Evolutionary conservation across 2,329 filamentous ascomycete genomes (phyloP).

Genomic region (Paraphaeosphaeria minitans): DNA sequence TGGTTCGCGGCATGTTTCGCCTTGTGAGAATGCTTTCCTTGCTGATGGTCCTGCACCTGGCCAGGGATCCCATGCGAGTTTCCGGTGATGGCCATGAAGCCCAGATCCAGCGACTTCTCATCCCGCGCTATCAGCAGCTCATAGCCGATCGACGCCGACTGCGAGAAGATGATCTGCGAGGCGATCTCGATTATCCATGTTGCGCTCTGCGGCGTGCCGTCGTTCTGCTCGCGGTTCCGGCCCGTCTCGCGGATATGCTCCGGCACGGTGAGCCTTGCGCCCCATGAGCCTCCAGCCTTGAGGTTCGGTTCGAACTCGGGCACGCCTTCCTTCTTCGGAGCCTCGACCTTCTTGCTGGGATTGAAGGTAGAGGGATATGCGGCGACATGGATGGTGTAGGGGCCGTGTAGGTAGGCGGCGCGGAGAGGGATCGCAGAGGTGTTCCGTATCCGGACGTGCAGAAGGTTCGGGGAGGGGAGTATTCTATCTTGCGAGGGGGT

Average conservation of each 20-base stretch:
- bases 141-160: conserved; percentile 83
- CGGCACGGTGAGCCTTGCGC: conserved; percentile 78
- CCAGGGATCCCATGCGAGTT: conserved; percentile 60
- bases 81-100: conserved; percentile 61
- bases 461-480: conserved; percentile 77
- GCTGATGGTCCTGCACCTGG: conserved; percentile 76
- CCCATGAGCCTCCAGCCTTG: conserved; percentile 90
- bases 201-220: conserved; percentile 59
- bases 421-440: conserved; percentile 87
- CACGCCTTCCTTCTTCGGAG: conserved; percentile 71
- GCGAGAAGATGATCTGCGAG: conserved; percentile 93
- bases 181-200: conserved; percentile 91
- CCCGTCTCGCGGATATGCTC: conserved; percentile 74
- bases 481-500: conserved; percentile 88
- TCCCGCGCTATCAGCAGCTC: conserved; percentile 87
- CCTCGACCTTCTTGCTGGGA: conserved; percentile 77
- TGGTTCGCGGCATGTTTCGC: conserved; percentile 64
- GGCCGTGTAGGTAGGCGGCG: conserved; percentile 94
- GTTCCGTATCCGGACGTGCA: conserved; percentile 90
- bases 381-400: conserved; percentile 86
- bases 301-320: conserved; percentile 96
- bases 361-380: conserved; percentile 84
- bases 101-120: conserved; percentile 77
- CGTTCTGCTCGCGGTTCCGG: conserved; percentile 46
- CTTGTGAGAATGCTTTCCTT: conserved; percentile 60